Evolutionary conservation across 768 basidiomycete genomes (phyloP), one percentile per base, ranked within the genome.

Genomic region (Suillus occidentalis): DNA sequence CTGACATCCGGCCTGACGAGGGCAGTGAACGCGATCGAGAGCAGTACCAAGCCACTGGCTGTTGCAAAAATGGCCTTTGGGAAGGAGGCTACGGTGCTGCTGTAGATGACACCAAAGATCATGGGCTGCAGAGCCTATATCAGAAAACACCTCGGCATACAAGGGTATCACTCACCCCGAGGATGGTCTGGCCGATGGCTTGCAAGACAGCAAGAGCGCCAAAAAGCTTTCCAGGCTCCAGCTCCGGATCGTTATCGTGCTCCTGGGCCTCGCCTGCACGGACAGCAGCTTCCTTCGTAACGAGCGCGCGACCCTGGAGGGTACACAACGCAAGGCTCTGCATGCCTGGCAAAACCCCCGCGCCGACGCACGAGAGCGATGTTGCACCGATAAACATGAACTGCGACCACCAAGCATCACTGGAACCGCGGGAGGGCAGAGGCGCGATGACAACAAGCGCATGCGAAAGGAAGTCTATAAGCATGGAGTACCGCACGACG

Each of bases 281-380:
- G 34, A 61, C 80, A 68, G 37, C 81, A 73, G 43, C 83, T 81
- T 73, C 85, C 34, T 71, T 67, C 56, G 72, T 66, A 28, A 63
- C 71, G 49, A 71, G 49, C 45, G 64, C 74, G 63, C 69, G 73
- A 50, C 71, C 72, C 42, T 82, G 80, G n/a, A 85, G 66, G n/a
- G 90, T 80, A 68, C 85, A 89, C 6, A 92, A 79, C 0, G 90
- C 91, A 10, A 94, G 80, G n/a, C 89, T 90, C 66, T 92, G 88
- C 60, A 86, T 73, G 0, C 89, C 83, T 9, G 92, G 91, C 62
- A 85, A 83, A 16, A 88, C 84, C 4, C 90, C 92, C 3, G 87
- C 85, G 14, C 89, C 89, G 50, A 90, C 83, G 22, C 85, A 85
- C 7, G 86, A 83, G 47, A 93, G 72, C 42, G 85, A 84, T 1